Base-by-base conservation (phyloP, 2,329 filamentous ascomycete species). In the Hypocrella siamensis region DNA sequence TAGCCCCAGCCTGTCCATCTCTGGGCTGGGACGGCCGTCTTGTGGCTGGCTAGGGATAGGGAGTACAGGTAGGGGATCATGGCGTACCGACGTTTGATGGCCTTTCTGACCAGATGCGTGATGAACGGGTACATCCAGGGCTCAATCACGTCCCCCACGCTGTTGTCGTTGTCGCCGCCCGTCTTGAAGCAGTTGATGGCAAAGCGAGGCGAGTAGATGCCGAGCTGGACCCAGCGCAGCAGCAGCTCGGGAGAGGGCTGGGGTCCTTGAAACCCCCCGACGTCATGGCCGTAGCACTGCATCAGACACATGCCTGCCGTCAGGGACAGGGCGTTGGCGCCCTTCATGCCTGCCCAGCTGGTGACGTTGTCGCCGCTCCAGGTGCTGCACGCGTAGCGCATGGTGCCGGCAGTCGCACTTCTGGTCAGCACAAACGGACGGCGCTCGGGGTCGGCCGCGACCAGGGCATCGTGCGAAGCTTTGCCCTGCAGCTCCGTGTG, bases 181-280 rank as follows among this genome's bases (percentile, higher is more conserved):
- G 79, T 83, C 55, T 83, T 83, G 66, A 77, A 82, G 51, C 78
- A 83, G 51, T 83, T 83, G 57, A 82, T 82, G 9, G 78, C 74
- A 42, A 83, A 82, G 0, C 78, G 70, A 0, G 73, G 66, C 2
- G 75, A 77, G 53, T 81, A 69, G 37, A 74, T 68, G 5, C 77
- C 79, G 2, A 79, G 63, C 45, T 83, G 79, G 10, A 82, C 62
- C 79, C 79, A 84, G 19, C 78, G 70, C 3, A 82, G 66, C 0
- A 83, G 63, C 3, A 81, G 62, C 43, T 83, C 79, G 0, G 78
- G 75, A 0, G 67, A 67, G 0, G 79, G 79, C 44, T 82, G 77
- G 0, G 76, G 75, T 18, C 76, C 77, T 54, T 82, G 77, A 42
- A 83, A 83, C 0, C 78, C 78, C 27, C 79, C 78, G 38, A 83